These are phyloP conservation scores for Lindgomyces ingoldianus DNA, from an alignment of 495 filamentous ascomycete species.

Conservation along the genomic window DNA sequence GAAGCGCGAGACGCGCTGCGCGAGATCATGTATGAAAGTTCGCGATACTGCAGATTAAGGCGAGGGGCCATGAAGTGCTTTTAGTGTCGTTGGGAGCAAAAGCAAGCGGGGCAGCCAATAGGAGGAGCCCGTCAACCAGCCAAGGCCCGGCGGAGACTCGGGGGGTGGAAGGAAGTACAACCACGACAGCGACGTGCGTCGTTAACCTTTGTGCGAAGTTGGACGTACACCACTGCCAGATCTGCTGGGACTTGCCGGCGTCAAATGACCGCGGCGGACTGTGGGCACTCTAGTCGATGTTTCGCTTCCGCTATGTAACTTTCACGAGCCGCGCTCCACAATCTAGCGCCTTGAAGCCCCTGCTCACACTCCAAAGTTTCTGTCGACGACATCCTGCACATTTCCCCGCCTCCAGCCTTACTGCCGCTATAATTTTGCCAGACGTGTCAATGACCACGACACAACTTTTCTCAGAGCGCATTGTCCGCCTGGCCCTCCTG, in stretches of 20 bases:
- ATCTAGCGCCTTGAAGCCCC: slow-evolving; percentile 3
- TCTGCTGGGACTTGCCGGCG: background rate
- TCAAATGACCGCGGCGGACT: background rate
- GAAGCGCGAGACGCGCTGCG: too few relatives aligned
- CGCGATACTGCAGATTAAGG: background rate
- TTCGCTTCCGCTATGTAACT: background rate
- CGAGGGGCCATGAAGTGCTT: too few relatives aligned
- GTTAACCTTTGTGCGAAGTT: background rate
- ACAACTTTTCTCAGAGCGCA: background rate
- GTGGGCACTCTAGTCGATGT: background rate
- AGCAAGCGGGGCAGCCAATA: background rate
- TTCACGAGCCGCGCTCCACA: background rate
- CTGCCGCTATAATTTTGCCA: background rate
- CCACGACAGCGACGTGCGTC: background rate
- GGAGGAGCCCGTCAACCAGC: background rate
- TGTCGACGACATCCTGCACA: slow-evolving; percentile 1
- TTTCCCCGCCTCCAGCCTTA: background rate
- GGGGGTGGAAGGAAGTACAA: background rate
- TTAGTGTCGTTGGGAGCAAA: too few relatives aligned
- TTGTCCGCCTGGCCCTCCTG: slow-evolving; percentile 17
- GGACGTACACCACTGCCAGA: background rate
- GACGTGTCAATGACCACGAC: slow-evolving; percentile 10
- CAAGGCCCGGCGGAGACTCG: background rate
- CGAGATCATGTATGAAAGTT: background rate
- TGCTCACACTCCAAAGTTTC: slow-evolving; percentile 10